Percentiles rank a stretch among this genome's conserved stretches.
phyloP scores from a whole-genome alignment of 768 basidiomycete genomes.

The Suillus cothurnatus region DNA sequence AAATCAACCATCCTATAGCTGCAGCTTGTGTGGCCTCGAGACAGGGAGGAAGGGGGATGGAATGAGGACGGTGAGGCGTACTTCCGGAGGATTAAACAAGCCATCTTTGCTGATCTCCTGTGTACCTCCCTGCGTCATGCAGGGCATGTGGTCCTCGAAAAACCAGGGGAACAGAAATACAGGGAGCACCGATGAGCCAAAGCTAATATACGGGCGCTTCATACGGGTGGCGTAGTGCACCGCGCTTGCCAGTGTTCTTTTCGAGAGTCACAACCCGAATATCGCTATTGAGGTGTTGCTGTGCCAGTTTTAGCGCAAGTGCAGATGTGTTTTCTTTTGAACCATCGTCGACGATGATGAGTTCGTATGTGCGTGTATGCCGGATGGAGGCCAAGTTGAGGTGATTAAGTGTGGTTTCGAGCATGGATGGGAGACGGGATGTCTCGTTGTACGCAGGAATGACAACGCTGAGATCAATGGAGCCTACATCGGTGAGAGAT shows the following conservation, averaged over 20 bases:
- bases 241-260: conserved; percentile 90
- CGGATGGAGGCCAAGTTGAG: conserved; percentile 41
- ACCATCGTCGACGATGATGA: conserved; percentile 91
- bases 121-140: conserved; percentile 25
- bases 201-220: conserved; percentile 30
- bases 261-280: conserved; percentile 79
- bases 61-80: conserved; percentile 54
- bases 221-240: conserved; percentile 74
- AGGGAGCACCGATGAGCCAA: conserved; percentile 33
- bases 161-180: conserved; percentile 36
- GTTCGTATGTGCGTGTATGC: conserved; percentile 63
- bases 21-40: conserved; percentile 51
- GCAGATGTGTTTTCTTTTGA: conserved; percentile 74
- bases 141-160: conserved; percentile 34
- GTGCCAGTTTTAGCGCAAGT: conserved; percentile 65
- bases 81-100: conserved; percentile 27
- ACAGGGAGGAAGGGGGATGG: conserved; percentile 61
- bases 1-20: conserved; percentile 71
- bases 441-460: conserved; percentile 94
- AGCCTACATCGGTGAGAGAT: conserved; percentile 51
- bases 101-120: conserved; percentile 20
- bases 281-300: conserved; percentile 53
- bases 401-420: conserved; percentile 71
- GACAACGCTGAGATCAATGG: conserved; percentile 76
- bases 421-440: conserved; percentile 82